Base-by-base conservation (phyloP, 306 rosid species). In the Lupinus albus region DNA sequence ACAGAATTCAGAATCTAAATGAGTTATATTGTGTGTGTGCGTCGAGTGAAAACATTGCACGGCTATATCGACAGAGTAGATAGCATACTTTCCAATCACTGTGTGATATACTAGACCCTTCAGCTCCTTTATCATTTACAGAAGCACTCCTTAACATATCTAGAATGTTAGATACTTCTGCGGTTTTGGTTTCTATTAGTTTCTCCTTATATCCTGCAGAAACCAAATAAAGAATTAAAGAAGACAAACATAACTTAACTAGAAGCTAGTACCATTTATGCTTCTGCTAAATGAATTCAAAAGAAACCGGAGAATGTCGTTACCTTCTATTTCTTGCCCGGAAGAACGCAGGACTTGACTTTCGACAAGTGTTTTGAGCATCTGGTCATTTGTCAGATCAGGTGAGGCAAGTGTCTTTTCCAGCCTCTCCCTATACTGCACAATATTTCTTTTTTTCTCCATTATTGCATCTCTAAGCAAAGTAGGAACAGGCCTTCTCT, bases 91-190 rank as follows among this genome's bases (percentile, higher is more conserved):
- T 94, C 99, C 99, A 94, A 73, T 88, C 95, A 8, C 85, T 53
- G 35, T 41, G 85, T n/a, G 67, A 74, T 59, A 80, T 54, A 41
- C 72, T 83, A 25, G 71, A 66, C 38, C 73, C 77, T 58, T 25
- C 73, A 11, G 6, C 47, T 42, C 47, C 12, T 5, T 64, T 78
- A 39, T 67, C 73, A 64, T 75, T 68, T 28, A 6, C 55, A 33
- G 92, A 90, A 78, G 76, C 80, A 70, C 90, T 93, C 80, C 97
- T 88, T 82, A 90, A 56, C 97, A 94, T 88, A 67, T 86, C 89
- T 72, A 94, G 96, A 76, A 88, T 74, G 68, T 84, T 78, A 33
- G 89, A 86, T 44, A 90, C 73, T 76, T 90, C 92, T 3, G 84
- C 80, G 13, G 91, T 84, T 84, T 82, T 83, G 68, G 75, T 78